Percentiles rank a stretch among this genome's conserved stretches.
These are phyloP conservation scores for Biscogniauxia marginata DNA, from an alignment of 2,329 filamentous ascomycete genomes.

Conservation along the genomic window DNA sequence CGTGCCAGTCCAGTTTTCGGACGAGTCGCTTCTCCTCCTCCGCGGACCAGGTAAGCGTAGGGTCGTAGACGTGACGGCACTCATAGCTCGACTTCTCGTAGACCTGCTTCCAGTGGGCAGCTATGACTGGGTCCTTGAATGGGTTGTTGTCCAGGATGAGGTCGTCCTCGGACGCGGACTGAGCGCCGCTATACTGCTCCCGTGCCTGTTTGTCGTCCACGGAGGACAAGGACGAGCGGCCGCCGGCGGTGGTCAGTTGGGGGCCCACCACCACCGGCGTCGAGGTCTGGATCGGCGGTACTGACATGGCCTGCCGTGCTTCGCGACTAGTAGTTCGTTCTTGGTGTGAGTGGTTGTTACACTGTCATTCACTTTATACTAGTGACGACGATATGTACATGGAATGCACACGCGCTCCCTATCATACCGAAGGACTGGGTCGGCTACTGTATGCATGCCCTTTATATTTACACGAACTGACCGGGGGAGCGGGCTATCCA, in stretches of 20 bases:
- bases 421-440: not conserved
- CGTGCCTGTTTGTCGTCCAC: conserved; percentile 8
- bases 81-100: conserved; percentile 46
- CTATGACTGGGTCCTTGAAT: conserved; percentile 18
- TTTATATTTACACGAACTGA: not conserved
- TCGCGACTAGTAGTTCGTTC: not conserved
- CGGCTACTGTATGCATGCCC: not conserved
- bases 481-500: not conserved
- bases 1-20: conserved; percentile 43
- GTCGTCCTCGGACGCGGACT: conserved; percentile 10
- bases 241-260: conserved; percentile 4
- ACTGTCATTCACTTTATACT: not conserved
- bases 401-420: not conserved
- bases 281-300: not conserved
- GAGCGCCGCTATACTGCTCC: not conserved
- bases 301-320: not conserved
- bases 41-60: conserved; percentile 49
- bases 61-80: conserved; percentile 55
- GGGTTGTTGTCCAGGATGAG: conserved; percentile 11
- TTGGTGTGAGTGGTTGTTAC: not conserved
- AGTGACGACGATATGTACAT: not conserved
- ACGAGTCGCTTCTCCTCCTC: conserved; percentile 53
- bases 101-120: conserved; percentile 33
- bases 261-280: not conserved
- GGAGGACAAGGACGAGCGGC: conserved; percentile 3